Percentiles rank a stretch among this genome's conserved stretches.
phyloP scores from a whole-genome alignment of 306 rosid species.

The Lathyrus tuberosus region DNA sequence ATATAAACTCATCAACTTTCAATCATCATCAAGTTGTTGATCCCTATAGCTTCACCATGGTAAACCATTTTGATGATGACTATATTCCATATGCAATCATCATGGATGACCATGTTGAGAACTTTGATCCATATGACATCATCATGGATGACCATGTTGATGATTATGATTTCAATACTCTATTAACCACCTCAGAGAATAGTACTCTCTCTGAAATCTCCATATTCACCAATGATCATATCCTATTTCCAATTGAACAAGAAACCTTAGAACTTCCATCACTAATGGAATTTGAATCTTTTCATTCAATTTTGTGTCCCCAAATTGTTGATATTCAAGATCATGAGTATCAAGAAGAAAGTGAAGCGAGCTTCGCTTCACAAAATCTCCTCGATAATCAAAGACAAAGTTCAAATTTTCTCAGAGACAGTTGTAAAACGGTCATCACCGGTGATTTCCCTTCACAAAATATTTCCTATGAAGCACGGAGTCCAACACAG shows the following conservation, averaged over 20 bases:
- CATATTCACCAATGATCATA: constrained; percentile 35
- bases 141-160: constrained; percentile 37
- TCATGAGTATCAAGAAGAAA: constrained; percentile 38
- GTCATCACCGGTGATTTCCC: constrained; percentile 27
- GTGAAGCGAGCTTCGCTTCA: constrained; percentile 51
- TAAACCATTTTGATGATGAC: constrained; percentile 33
- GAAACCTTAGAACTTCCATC: constrained; percentile 47
- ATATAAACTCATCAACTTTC: constrained; percentile 44
- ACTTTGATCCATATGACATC: neutral
- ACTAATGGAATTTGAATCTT: constrained; percentile 43
- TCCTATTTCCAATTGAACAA: constrained; percentile 37
- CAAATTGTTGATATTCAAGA: constrained; percentile 22
- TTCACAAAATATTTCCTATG: constrained; percentile 35
- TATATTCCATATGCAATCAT: neutral
- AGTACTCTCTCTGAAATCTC: constrained; percentile 28
- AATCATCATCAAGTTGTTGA: constrained; percentile 36
- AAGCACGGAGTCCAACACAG: constrained; percentile 55
- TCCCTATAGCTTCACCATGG: constrained; percentile 30
- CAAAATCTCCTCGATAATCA: constrained; percentile 2
- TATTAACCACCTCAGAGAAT: constrained; percentile 29
- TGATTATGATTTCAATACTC: constrained; percentile 42
- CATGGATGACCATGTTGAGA: constrained; percentile 36
- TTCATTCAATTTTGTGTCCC: constrained; percentile 25
- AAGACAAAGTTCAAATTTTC: neutral
- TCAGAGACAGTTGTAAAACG: neutral